phyloP scores from a whole-genome alignment of 2,329 filamentous ascomycete species.

The Colletotrichum paranaense region DNA sequence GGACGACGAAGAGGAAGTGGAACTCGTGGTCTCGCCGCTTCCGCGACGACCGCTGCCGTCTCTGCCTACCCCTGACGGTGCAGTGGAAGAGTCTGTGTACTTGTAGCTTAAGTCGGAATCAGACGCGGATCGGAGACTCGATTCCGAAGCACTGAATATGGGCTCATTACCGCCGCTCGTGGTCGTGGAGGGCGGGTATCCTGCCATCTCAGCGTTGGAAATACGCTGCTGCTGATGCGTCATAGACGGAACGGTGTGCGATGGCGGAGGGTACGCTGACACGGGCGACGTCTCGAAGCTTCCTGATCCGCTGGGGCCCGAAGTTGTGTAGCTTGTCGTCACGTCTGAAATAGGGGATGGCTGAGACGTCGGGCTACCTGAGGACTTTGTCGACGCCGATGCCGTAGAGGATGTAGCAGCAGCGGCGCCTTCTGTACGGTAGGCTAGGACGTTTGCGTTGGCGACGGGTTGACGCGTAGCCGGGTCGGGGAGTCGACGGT shows the following conservation, averaged over 20 bases:
- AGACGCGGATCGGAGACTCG: slow-evolving; percentile 32
- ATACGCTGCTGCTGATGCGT: slow-evolving; percentile 20
- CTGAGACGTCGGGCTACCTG: slow-evolving; percentile 10
- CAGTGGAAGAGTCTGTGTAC: slow-evolving; percentile 28
- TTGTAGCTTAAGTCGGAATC: slow-evolving; percentile 33
- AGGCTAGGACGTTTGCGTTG: slow-evolving; percentile 41
- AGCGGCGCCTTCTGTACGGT: slow-evolving; percentile 18
- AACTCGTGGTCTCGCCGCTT: slow-evolving; percentile 19
- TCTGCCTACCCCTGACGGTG: background rate
- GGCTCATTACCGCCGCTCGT: slow-evolving; percentile 20
- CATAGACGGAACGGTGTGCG: slow-evolving; percentile 30
- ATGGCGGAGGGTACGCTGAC: slow-evolving; percentile 19
- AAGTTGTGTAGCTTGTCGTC: slow-evolving; percentile 12
- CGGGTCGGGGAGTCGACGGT: slow-evolving; percentile 49
- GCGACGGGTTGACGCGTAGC: slow-evolving; percentile 43
- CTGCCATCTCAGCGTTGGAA: slow-evolving; percentile 16
- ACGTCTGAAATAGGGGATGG: slow-evolving; percentile 17
- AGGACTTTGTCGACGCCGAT: slow-evolving; percentile 21
- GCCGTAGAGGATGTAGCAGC: slow-evolving; percentile 1
- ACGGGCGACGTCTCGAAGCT: slow-evolving; percentile 20
- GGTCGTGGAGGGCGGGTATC: slow-evolving; percentile 28
- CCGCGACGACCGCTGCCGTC: slow-evolving; percentile 12
- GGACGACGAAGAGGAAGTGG: background rate
- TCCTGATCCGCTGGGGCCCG: background rate
- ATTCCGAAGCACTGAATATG: slow-evolving; percentile 34